These are phyloP conservation scores for Phlebiopsis flavidoalba DNA, from an alignment of 768 basidiomycete species.

Conservation along the genomic window DNA sequence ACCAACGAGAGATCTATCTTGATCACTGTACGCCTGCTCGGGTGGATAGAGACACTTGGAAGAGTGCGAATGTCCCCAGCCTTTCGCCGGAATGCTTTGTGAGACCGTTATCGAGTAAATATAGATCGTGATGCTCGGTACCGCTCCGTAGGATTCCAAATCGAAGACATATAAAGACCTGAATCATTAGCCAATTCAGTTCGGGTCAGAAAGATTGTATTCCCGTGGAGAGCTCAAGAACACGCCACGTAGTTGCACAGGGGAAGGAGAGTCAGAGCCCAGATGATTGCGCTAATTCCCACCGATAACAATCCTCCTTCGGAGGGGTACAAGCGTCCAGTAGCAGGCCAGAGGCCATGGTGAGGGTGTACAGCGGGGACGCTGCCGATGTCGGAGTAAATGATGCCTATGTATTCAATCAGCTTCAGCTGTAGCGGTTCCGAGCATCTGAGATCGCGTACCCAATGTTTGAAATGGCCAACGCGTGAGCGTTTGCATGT, in stretches of 20 bases:
- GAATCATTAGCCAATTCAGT: neutral
- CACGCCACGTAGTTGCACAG: constrained; percentile 62
- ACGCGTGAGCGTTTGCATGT: constrained; percentile 17
- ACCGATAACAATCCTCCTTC: constrained; percentile 55
- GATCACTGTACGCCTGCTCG: constrained; percentile 36
- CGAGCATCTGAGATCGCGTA: constrained; percentile 1
- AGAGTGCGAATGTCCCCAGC: constrained; percentile 61
- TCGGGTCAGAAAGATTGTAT: neutral
- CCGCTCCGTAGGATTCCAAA: constrained; percentile 53
- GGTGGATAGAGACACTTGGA: constrained; percentile 57
- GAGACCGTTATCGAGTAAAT: neutral
- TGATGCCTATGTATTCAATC: constrained; percentile 26
- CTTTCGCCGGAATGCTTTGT: constrained; percentile 46
- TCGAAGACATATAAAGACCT: constrained; percentile 45
- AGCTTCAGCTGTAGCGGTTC: neutral
- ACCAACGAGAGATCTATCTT: constrained; percentile 50
- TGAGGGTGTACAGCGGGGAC: constrained; percentile 55
- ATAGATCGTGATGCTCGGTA: constrained; percentile 12
- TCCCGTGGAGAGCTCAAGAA: neutral
- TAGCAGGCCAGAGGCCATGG: constrained; percentile 56
- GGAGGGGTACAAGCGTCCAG: constrained; percentile 39
- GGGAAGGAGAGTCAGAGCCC: constrained; percentile 57
- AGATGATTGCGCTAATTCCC: constrained; percentile 56
- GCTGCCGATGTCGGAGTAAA: constrained; percentile 46
- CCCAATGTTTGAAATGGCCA: constrained; percentile 30